Conservation (phyloP, 352 stramenopile species). For the Globisporangium alternatum region DNA sequence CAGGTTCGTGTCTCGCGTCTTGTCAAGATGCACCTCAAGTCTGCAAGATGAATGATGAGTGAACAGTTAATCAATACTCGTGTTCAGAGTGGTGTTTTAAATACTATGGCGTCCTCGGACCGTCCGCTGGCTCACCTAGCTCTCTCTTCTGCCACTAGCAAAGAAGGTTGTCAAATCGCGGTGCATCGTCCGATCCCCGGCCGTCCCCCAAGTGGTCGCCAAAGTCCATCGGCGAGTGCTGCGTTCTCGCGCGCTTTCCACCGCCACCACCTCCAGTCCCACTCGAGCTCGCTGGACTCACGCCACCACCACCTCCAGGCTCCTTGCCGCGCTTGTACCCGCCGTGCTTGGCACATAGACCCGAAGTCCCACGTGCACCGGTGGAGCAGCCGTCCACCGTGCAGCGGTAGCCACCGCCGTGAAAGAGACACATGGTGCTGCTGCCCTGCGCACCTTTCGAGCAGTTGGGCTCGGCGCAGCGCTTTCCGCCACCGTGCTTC, state of each 20-base stretch:
- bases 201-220: background rate
- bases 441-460: conserved; percentile 81
- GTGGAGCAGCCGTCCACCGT: conserved; percentile 70
- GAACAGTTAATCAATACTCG: conserved; percentile 8
- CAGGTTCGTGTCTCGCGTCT: background rate
- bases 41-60: background rate
- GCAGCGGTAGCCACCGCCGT: conserved; percentile 84
- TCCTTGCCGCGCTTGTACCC: conserved; percentile 67
- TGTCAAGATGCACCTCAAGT: background rate
- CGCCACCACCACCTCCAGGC: background rate
- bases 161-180: conserved; percentile 11
- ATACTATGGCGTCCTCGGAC: conserved; percentile 1
- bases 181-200: background rate
- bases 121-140: background rate
- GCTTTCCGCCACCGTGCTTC: conserved; percentile 83
- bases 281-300: conserved; percentile 6
- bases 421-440: conserved; percentile 74
- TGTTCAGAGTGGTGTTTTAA: conserved; percentile 12
- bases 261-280: background rate
- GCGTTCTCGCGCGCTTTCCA: conserved; percentile 23
- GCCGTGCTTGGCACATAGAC: conserved; percentile 75
- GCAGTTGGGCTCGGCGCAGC: conserved; percentile 55
- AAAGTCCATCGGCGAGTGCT: conserved; percentile 12
- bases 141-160: conserved; percentile 5
- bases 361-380: conserved; percentile 67